Evolutionary conservation across 768 basidiomycete genomes (phyloP).

Genomic region (Sistotremastrum niveocremeum): DNA sequence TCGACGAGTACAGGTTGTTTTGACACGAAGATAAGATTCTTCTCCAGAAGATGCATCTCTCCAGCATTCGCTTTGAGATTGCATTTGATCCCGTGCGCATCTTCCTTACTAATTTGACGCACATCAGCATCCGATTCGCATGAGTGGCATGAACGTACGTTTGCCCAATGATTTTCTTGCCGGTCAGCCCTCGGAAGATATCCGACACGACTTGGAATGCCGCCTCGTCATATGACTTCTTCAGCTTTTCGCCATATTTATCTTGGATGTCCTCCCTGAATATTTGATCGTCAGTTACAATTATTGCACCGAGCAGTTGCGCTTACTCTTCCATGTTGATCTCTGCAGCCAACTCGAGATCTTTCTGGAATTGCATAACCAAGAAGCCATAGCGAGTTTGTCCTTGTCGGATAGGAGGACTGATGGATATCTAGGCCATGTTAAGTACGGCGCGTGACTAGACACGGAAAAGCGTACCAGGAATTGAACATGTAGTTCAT

Average conservation of each 20-base stretch:
- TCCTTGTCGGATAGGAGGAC: conserved; percentile 90
- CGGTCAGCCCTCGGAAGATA: conserved; percentile 82
- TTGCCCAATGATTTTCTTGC: conserved; percentile 84
- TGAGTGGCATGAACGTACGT: conserved; percentile 33
- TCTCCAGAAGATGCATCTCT: conserved; percentile 95
- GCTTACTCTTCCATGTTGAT: conserved; percentile 85
- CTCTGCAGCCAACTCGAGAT: conserved; percentile 94
- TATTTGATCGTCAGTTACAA: not conserved
- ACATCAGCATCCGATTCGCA: conserved; percentile 1
- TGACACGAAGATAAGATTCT: conserved; percentile 95
- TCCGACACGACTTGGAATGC: conserved; percentile 92
- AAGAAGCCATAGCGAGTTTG: conserved; percentile 97
- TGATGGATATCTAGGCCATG: conserved; percentile 23
- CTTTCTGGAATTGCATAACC: conserved; percentile 95
- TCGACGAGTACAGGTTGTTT: conserved; percentile 89
- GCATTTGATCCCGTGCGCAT: conserved; percentile 91
- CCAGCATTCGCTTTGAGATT: conserved; percentile 95
- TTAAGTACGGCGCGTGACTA: too few species aligned
- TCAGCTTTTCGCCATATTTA: conserved; percentile 60
- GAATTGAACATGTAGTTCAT: conserved; percentile 90
- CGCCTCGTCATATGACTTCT: conserved; percentile 89
- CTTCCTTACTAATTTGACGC: conserved; percentile 47
- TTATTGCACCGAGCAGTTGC: too few species aligned
- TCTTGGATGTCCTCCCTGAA: conserved; percentile 59
- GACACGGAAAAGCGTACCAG: conserved; percentile 39